phyloP scores from a whole-genome alignment of 2,329 filamentous ascomycete genomes.

The Ilyonectria mors-panacis region DNA sequence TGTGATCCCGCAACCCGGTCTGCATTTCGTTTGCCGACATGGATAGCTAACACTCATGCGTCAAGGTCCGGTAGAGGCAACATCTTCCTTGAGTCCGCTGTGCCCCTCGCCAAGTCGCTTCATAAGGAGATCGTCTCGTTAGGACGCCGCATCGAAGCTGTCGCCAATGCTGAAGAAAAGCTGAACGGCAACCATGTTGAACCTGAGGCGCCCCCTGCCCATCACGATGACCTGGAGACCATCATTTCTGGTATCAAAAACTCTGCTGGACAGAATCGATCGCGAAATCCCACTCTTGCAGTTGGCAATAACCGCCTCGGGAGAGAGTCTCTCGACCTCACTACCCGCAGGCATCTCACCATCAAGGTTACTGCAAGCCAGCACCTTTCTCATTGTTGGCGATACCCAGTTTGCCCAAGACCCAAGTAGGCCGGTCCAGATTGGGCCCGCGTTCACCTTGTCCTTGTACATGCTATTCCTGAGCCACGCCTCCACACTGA shows the following conservation, averaged over 20 bases:
- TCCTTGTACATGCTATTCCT: conserved; percentile 97
- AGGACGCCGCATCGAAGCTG: conserved; percentile 80
- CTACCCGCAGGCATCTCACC: conserved; percentile 89
- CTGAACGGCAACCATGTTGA: conserved; percentile 53
- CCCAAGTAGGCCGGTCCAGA: conserved; percentile 77
- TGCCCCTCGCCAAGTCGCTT: conserved; percentile 85
- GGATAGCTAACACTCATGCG: conserved; percentile 25
- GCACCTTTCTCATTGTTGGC: conserved; percentile 88
- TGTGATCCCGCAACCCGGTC: conserved; percentile 43
- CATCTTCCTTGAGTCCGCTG: conserved; percentile 82
- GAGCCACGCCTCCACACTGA: conserved; percentile 73
- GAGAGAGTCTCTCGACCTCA: conserved; percentile 85
- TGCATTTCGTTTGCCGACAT: conserved; percentile 14
- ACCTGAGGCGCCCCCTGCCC: conserved; percentile 56
- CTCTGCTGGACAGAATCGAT: conserved; percentile 84
- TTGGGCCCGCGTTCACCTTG: conserved; percentile 88
- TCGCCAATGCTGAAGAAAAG: conserved; percentile 75
- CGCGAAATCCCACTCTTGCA: conserved; percentile 93
- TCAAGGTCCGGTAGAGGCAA: conserved; percentile 68
- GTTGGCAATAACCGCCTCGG: conserved; percentile 93
- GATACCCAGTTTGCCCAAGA: conserved; percentile 85
- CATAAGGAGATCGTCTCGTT: conserved; percentile 87
- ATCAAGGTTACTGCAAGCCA: conserved; percentile 91
- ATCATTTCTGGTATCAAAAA: conserved; percentile 84
- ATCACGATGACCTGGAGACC: conserved; percentile 74